Evolutionary conservation across 2,329 filamentous ascomycete species (phyloP).

Genomic region (Beauveria asiatica): DNA sequence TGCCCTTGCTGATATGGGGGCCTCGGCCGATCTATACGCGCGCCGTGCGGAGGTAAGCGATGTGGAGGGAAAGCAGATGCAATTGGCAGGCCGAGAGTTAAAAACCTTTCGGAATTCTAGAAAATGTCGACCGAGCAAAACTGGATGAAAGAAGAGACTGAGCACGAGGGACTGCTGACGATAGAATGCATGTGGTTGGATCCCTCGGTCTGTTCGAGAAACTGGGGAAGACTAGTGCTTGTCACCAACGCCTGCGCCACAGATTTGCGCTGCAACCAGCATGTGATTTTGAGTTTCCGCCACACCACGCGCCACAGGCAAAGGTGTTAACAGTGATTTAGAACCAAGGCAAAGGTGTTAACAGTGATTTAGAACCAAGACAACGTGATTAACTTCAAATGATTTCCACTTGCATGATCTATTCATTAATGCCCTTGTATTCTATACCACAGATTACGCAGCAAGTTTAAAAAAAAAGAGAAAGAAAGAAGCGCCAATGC

Average conservation of each 20-base stretch:
- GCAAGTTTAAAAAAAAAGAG: background rate
- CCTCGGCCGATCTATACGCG: conserved; percentile 6
- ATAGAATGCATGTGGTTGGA: conserved; percentile 12
- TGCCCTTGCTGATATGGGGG: background rate
- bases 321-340: background rate
- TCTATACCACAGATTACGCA: no score
- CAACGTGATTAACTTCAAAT: background rate
- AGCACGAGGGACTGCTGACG: conserved; percentile 8
- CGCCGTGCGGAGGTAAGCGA: background rate
- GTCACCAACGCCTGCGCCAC: conserved; percentile 5
- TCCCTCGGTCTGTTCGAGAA: conserved; percentile 10
- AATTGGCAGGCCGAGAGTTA: background rate
- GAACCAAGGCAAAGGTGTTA: background rate
- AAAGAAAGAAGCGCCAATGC: background rate
- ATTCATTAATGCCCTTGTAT: no score
- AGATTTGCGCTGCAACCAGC: background rate
- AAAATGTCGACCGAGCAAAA: background rate
- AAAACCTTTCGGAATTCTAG: background rate
- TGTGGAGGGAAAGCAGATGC: background rate
- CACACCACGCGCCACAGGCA: conserved; percentile 13
- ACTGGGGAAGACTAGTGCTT: conserved; percentile 6
- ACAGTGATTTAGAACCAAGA: background rate
- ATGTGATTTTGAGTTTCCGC: conserved; percentile 11
- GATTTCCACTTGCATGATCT: background rate
- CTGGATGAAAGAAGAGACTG: background rate